Base-by-base conservation (phyloP, 768 basidiomycete genomes). In the Tricholoma terreum region DNA sequence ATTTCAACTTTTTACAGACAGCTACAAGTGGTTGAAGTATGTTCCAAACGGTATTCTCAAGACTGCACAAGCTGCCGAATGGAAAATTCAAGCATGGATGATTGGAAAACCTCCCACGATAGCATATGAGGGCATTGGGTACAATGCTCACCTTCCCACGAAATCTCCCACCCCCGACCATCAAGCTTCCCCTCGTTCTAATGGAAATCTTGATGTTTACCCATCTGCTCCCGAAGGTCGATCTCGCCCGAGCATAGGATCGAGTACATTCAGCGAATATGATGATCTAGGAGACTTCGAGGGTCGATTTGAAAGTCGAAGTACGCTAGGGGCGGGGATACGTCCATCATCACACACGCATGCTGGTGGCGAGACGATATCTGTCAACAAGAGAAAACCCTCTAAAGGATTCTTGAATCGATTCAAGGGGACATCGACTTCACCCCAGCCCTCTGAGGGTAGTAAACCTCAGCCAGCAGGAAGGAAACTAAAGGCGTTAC, bases 1-100 rank as follows among this genome's bases (percentile, higher is more conserved):
- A 27, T 56, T 42, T 61, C 56, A 52, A 17, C 49, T 35, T 54
- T 22, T 30, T 50, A 9, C 60, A 90, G 89, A 81, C 65, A 88
- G 92, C 14, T 98, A 97, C 75, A 94, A 89, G 67, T 98, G 94
- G 94, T 80, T 99, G 52, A 96, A 94, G 72, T 98, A 94, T 68
- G 90, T 99, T 6, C 96, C 96, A 0, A 92, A 90, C 58, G 86
- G 90, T 27, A 84, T 99, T 36, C 78, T 99, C 61, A 94, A 91
- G 76, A 94, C 94, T 0, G 96, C 94, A 0, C 94, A 96, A 70
- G 92, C 94, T 4, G 96, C 96, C 0, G 96, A 99, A 67, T 98
- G 94, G 94, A 93, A 90, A 71, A 78, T 98, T 45, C 94, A 97
- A 67, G 90, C 92, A 0, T 98, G 95, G 92, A 92, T 92, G 87